Percentiles rank a stretch among this genome's conserved stretches.
Conservation (phyloP, 148 eudicot species). For the Chenopodium album region DNA sequence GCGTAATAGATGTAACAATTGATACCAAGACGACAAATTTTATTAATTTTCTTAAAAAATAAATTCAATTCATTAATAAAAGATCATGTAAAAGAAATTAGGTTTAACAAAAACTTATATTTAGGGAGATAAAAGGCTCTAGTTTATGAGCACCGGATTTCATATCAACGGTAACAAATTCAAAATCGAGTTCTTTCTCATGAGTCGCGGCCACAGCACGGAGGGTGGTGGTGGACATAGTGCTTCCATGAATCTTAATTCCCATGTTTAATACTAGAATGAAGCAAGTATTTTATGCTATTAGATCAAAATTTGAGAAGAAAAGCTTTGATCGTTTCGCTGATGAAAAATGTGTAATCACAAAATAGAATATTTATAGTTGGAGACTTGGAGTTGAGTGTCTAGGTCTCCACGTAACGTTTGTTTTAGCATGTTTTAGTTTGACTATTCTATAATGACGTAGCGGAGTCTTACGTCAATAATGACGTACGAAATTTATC, state of each 20-base stretch:
- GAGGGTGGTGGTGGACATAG: constrained; percentile 4
- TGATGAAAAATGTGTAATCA: background rate
- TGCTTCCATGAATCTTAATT: constrained; percentile 27
- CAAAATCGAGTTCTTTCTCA: constrained; percentile 21
- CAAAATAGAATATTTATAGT: background rate
- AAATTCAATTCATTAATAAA: too few relatives aligned
- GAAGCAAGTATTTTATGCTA: background rate
- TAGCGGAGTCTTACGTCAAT: too few relatives aligned
- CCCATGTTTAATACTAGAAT: background rate
- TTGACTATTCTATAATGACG: too few relatives aligned
- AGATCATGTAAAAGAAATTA: too few relatives aligned
- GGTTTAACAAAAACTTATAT: background rate
- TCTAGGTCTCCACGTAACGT: background rate
- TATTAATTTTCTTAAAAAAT: too few relatives aligned
- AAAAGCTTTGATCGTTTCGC: background rate
- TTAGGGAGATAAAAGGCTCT: background rate
- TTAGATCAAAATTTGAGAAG: background rate
- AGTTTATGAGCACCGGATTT: constrained; percentile 24
- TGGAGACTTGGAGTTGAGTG: background rate
- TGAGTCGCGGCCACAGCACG: constrained; percentile 12
- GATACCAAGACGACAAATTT: too few relatives aligned
- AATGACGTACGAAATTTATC: too few relatives aligned
- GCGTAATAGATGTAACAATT: too few relatives aligned
- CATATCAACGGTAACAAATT: constrained; percentile 27
- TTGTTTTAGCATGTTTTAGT: background rate